Evolutionary conservation across 768 basidiomycete genomes (phyloP), one percentile per base, ranked within the genome.

Genomic region (Termitomyces titanicus): DNA sequence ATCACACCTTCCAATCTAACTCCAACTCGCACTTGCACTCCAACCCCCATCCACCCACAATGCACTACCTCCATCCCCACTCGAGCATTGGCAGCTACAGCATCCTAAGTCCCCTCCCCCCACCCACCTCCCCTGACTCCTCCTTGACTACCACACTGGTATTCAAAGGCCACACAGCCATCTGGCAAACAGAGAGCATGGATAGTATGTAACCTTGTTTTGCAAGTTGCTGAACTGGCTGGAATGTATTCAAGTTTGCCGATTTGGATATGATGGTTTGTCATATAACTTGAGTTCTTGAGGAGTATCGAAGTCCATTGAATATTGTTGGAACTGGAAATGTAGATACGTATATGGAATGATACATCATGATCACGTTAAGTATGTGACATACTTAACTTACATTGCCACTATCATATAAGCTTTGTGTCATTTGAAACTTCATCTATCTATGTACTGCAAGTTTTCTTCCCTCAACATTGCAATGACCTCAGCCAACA

Each of bases 231-330:
- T 2, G 80, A 85, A 37, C 71, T 98, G 59, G 92, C 94, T n/a
- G 92, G 86, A 9, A 89, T 66, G 85, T 98, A 11, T 99, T 95
- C 74, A 83, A 89, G 48, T 92, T 76, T 69, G 94, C 93, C 12
- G 97, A 99, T 70, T 79, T 94, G 75, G 95, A 98, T 61, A 81
- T 91, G 2, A 82, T 86, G 2, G 77, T 95, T 22, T 80, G 83
- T 40, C 76, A 88, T 67, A 70, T 93, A 56, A 75, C 86, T 31
- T 89, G 94, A 59, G 84, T n/a, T n/a, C n/a, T n/a, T n/a, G n/a
- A n/a, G n/a, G n/a, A n/a, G n/a, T n/a, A n/a, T n/a, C n/a, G n/a
- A n/a, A n/a, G n/a, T n/a, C n/a, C n/a, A n/a, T n/a, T n/a, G n/a
- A n/a, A n/a, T n/a, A n/a, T n/a, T n/a, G n/a, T n/a, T n/a, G n/a